Base-by-base conservation (phyloP, 306 rosid genomes). In the Dryas octopetala region DNA sequence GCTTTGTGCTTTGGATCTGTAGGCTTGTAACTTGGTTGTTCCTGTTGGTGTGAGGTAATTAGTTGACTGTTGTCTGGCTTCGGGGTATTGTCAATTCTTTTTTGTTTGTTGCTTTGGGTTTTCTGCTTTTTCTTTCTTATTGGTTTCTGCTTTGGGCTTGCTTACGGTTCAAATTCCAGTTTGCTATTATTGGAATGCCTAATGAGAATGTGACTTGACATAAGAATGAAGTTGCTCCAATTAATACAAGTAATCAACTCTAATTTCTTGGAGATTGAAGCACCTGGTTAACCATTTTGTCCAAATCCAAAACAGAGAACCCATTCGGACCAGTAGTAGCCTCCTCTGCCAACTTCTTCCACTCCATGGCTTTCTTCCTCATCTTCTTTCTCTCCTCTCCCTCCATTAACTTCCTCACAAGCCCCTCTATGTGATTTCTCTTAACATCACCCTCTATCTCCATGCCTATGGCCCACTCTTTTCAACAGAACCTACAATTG, bases 381-480 rank as follows among this genome's bases (percentile, higher is more conserved):
- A 90, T 85, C 60, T 52, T 63, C 47, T 57, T 64, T 0, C 91
- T 93, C 23, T 76, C 86, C 1, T 79, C 73, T 6, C 90, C 92
- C 4, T 71, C 89, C 97, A 88, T 88, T 73, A 92, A 43, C 67
- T 88, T 91, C 40, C 59, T 84, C 50, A 92, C 90, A 3, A 88
- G 84, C 0, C 26, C 66, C 16, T 90, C 90, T 28, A 92, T 80
- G 5, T 73, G 70, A 0, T 74, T 86, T 44, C 93, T 84, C 44
- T 53, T 81, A 4, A 74, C 89, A 16, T 82, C 79, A 9, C 62
- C 76, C 44, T 86, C 91, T 9, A 91, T 86, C 81, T 89, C 93
- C 83, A 86, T 62, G 46, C 97, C 97, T 5, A 91, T 59, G 6
- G 81, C 90, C 95, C 91, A 91, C 1, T 91, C 90, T 14, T 49